Percentiles rank a stretch among this genome's conserved stretches.
Conservation (phyloP, 2,329 filamentous ascomycete species). For the Trichoderma aggressivum region DNA sequence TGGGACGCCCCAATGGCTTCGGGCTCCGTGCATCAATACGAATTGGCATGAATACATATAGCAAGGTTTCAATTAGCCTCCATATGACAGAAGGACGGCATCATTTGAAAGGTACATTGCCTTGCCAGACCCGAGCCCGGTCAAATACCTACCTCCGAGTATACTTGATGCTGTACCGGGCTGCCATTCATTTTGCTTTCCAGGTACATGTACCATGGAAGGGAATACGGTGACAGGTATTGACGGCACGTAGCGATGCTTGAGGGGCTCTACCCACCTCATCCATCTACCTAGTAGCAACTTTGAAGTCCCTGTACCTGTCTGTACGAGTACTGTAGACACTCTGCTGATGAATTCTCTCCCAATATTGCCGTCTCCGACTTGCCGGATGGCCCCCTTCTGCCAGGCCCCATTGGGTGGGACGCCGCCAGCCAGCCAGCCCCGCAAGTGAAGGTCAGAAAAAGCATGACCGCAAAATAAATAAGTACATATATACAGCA, state of each 20-base stretch:
- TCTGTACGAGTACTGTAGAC: background rate
- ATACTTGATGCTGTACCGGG: too few species aligned
- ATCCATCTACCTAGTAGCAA: background rate
- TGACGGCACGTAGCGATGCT: background rate
- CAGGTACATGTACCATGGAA: too few species aligned
- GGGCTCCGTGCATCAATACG: background rate
- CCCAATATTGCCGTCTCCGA: constrained; percentile 3
- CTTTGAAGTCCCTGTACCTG: background rate
- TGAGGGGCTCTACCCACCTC: background rate
- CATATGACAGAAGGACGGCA: background rate
- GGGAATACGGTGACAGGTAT: too few species aligned
- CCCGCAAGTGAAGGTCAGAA: too few species aligned
- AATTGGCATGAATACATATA: background rate
- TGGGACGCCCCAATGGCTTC: background rate
- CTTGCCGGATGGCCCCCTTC: constrained; percentile 3
- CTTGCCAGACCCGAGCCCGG: too few species aligned
- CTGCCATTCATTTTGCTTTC: too few species aligned
- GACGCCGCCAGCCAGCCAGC: background rate
- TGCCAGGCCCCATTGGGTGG: constrained; percentile 2
- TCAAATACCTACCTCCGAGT: too few species aligned
- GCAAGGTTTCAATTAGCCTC: background rate
- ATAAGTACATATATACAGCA: too few species aligned
- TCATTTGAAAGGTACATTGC: background rate
- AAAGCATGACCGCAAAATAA: too few species aligned
- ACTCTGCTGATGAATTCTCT: background rate